Base-by-base conservation (phyloP, 257 asterid genomes). In the Penstemon newberryi region DNA sequence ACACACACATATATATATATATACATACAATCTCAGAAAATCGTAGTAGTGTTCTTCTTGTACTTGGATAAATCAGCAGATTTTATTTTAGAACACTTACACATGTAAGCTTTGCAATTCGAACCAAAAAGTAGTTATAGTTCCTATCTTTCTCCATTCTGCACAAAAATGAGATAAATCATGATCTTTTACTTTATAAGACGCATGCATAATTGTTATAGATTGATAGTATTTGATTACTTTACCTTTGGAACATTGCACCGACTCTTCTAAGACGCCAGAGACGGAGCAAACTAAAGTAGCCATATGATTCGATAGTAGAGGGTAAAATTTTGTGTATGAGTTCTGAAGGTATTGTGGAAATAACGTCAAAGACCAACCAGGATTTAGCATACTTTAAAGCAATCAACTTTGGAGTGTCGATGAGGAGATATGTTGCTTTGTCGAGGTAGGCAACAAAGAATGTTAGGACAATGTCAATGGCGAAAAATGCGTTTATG, bases 191-290 rank as follows among this genome's bases (percentile, higher is more conserved):
- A 25, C 33, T 39, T 43, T 67, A 50, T 12, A 65, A 51, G 37
- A 56, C 53, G 7, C 8, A 13, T 15, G 8, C n/a, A 4, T 33
- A n/a, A 61, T 15, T 39, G 9, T 8, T 15, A 8, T 38, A 51
- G 4, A 41, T 38, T 38, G 12, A 39, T 50, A 15, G 18, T 15
- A 19, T 6, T 44, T 60, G 56, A 42, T 42, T 53, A 62, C 11
- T 1, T 46, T 63, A 87, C 97, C 90, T 81, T 3, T 82, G 82
- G 67, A 90, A 90, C 88, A 90, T 73, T 36, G 78, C 56, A 57
- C 91, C 78, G 58, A 83, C 96, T 81, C 95, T 77, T 60, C 88
- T 71, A 70, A 89, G 91, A 64, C 95, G 96, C 96, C 96, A 89
- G 63, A 89, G 89, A 4, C 93, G 95, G 63, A 89, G 95, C 82